phyloP scores from a whole-genome alignment of 2,329 filamentous ascomycete genomes.

The Allantophomopsis cytisporea region DNA sequence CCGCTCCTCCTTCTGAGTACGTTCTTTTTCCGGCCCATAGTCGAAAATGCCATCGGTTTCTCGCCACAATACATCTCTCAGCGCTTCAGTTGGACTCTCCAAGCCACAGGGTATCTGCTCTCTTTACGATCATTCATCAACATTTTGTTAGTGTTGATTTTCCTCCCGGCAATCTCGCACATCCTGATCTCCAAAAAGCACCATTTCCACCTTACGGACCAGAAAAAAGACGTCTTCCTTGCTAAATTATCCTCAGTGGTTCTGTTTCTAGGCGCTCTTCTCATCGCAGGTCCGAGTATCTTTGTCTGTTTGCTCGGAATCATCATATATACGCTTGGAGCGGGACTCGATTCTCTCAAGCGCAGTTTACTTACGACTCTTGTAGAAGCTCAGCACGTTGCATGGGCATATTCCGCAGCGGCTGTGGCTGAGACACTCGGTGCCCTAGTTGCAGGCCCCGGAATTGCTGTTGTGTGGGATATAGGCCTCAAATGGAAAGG shows the following conservation, averaged over 20 bases:
- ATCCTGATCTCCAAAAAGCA: constrained; percentile 5
- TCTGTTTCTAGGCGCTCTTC: constrained; percentile 8
- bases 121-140: constrained; percentile 13
- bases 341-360: constrained; percentile 7
- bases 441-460: constrained; percentile 9
- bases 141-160: constrained; percentile 10
- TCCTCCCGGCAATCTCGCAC: constrained; percentile 11
- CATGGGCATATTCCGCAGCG: constrained; percentile 12
- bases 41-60: constrained; percentile 4
- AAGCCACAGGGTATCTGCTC: constrained; percentile 10
- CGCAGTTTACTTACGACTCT: constrained; percentile 12
- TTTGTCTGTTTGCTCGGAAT: constrained; percentile 9
- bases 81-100: constrained; percentile 12
- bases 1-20: constrained; percentile 16
- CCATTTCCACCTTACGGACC: constrained; percentile 4
- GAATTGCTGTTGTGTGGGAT: constrained; percentile 10
- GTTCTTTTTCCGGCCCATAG: constrained; percentile 3
- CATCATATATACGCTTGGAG: constrained; percentile 12
- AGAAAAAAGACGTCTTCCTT: constrained; percentile 12
- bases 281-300: constrained; percentile 10
- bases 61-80: constrained; percentile 14
- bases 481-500: constrained; percentile 10
- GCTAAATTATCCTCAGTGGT: constrained; percentile 9
- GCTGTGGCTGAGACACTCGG: constrained; percentile 12
- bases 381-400: constrained; percentile 13